These are phyloP conservation scores for Adansonia rubrostipa DNA, from an alignment of 441 rosid genomes.

Conservation along the genomic window DNA sequence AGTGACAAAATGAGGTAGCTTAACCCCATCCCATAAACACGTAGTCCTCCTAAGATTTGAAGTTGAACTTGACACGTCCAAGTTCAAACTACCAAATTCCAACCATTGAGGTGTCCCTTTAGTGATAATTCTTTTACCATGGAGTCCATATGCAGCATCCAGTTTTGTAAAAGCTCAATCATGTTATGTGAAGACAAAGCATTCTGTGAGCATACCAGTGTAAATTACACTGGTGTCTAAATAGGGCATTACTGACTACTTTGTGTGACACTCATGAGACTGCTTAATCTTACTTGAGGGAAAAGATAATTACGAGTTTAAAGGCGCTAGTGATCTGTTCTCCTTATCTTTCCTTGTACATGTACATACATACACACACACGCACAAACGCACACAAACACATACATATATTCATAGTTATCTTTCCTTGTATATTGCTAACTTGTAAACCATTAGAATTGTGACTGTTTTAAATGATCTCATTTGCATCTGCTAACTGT, in stretches of 20 bases:
- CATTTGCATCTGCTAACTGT: not conserved
- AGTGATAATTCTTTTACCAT: not conserved
- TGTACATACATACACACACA: too few relatives aligned
- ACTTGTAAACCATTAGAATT: too few relatives aligned
- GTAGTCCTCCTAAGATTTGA: not conserved
- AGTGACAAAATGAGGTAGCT: not conserved
- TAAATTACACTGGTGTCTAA: not conserved
- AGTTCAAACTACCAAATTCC: not conserved
- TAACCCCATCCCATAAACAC: not conserved
- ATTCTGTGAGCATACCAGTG: not conserved
- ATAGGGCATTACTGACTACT: too few relatives aligned
- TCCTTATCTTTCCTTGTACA: not conserved
- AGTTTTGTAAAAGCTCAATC: not conserved
- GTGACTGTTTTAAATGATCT: not conserved
- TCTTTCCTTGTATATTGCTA: too few relatives aligned
- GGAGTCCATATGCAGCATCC: not conserved
- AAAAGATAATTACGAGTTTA: not conserved
- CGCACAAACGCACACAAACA: too few relatives aligned
- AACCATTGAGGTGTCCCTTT: not conserved
- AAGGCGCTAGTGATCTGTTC: not conserved
- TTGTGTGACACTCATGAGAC: too few relatives aligned
- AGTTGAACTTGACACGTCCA: not conserved
- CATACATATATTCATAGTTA: too few relatives aligned
- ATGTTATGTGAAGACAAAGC: not conserved
- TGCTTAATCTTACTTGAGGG: not conserved